Base-by-base conservation (phyloP, 805 yeast genomes). In the Komagataella pastoris region DNA sequence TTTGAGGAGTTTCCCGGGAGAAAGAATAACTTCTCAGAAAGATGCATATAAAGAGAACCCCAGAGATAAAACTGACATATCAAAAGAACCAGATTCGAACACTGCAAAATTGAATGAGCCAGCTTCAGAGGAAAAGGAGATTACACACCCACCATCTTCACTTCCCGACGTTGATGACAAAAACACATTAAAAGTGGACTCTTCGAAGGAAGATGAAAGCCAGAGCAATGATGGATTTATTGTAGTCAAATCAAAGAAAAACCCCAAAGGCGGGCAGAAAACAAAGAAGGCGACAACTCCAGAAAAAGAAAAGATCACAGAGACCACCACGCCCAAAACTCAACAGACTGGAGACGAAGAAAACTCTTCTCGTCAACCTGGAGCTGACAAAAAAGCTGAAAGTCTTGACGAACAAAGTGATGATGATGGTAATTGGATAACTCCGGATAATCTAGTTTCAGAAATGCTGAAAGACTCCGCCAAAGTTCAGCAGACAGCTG, bases 341-440 rank as follows among this genome's bases (percentile, higher is more conserved):
- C 54, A 56, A 18, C 57, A 51, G 17, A 57, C 47, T 40, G 45
- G 44, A 2, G 18, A 44, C 5, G 19, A n/a, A 44, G 53, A 56
- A 44, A 56, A 55, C 30, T 23, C 45, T 3, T 12, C 19, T n/a
- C n/a, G 17, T 44, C 7, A 2, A 19, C 47, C 18, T 18, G 54
- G 60, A 1, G 56, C 57, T 3, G 63, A 59, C 2, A 66, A 64
- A 14, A 30, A 30, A 65, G 61, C 49, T 12, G 17, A 14, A 6
- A 52, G 23, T 7, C 56, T 66, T 8, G 66, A 61, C 7, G 82
- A 77, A 47, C 85, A 76, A 18, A 77, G 74, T 30, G 83, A 82
- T 48, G 90, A 81, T 52, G 89, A 80, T 52, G 88, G 83, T 45
- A 85, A 79, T 46, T 93, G 99, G 99, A 93, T 93, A 58, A 87